Base-by-base conservation (phyloP, 2,329 filamentous ascomycete species). In the Curvularia sp. region DNA sequence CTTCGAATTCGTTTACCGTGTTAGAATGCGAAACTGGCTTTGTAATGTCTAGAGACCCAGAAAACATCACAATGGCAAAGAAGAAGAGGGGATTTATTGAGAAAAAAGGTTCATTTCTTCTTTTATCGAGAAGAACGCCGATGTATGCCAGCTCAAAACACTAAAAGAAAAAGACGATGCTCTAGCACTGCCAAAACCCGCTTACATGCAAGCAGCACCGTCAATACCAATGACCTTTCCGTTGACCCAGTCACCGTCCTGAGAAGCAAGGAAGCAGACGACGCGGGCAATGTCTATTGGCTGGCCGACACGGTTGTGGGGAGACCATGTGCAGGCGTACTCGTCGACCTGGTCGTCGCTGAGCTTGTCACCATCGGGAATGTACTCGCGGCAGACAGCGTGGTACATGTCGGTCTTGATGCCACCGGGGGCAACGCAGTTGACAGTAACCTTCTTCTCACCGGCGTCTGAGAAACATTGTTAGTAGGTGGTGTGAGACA, bases 251-350 rank as follows among this genome's bases (percentile, higher is more conserved):
- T 88, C 80, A 74, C 85, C 74, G 76, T 87, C 77, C 79, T 88
- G 77, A 74, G 84, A 76, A 67, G 86, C 73, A 75, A 88, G 67
- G 81, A 85, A 80, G 78, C 83, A 86, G 55, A 88, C 86, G 18
- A 88, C 86, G 60, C 86, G 84, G 61, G 87, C 87, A 73, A 90
- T 86, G 72, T 89, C 87, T 71, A 88, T 84, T 56, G 87, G 87
- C 63, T 89, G 85, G 65, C 87, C 87, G 58, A 89, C 87, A 71
- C 87, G 85, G 78, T 83, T 82, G 66, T 87, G 80, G 36, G 87
- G 87, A 18, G 85, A 88, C 86, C 86, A 88, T 59, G 83, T 86
- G 60, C 82, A 81, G 43, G 86, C 87, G 72, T 84, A 88, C 83
- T 86, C 84, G 61, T 87, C 84, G 55, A 87, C 83, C 72, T 84